phyloP scores from a whole-genome alignment of 139 green algal species.

The Chlorella sp. region DNA sequence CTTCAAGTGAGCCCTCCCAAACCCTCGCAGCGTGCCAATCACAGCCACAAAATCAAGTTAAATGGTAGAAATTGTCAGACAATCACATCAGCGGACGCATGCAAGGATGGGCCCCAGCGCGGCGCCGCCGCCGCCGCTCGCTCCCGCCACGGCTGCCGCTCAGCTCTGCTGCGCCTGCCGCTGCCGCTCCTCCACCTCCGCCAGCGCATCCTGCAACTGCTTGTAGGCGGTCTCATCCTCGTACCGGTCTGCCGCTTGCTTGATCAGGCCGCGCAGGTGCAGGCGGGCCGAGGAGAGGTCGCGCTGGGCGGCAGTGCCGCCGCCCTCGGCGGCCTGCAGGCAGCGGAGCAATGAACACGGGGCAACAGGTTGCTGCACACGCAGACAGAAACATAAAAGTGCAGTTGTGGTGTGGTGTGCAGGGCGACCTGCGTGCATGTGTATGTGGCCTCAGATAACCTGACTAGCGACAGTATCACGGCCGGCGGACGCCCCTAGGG shows the following conservation, averaged over 20 bases:
- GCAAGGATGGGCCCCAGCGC: background rate
- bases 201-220: constrained; percentile 32
- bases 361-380: too few species aligned
- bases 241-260: constrained; percentile 68
- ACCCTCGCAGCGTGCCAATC: too few species aligned
- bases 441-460: constrained; percentile 21
- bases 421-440: too few species aligned
- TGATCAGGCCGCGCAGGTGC: constrained; percentile 75
- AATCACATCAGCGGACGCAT: too few species aligned
- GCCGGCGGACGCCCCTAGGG: background rate
- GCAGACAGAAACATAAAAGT: too few species aligned
- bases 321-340: constrained; percentile 16
- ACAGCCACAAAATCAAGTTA: background rate
- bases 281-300: constrained; percentile 77
- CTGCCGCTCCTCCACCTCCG: constrained; percentile 17
- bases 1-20: too few species aligned
- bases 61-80: background rate
- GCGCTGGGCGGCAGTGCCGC: constrained; percentile 20
- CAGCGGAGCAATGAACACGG: too few species aligned
- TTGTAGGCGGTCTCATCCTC: constrained; percentile 38
- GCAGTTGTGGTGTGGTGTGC: too few species aligned
- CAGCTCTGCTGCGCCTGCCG: background rate
- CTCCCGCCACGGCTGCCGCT: too few species aligned
- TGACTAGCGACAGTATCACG: constrained; percentile 29
- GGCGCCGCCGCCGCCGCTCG: background rate